A percentile compares a stretch with the other conserved stretches of the same genome.
phyloP scores from a whole-genome alignment of 1,139 yeast genomes.

The Sugiyamaella pinicola region DNA sequence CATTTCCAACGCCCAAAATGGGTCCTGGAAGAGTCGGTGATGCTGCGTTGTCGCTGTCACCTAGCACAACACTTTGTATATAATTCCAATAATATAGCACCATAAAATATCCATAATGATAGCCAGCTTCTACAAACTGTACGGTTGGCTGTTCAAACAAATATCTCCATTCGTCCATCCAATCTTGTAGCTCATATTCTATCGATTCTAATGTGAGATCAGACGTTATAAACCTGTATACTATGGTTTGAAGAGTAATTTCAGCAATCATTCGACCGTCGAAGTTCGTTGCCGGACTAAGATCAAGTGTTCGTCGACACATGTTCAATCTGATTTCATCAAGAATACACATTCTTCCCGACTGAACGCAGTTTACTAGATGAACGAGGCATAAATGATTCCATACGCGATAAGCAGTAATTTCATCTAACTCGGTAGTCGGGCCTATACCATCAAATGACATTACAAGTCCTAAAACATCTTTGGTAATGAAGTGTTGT shows the following conservation, averaged over 20 bases:
- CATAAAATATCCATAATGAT: conserved; percentile 63
- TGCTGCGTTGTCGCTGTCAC: conserved; percentile 2
- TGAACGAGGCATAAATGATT: conserved; percentile 75
- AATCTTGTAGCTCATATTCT: conserved; percentile 49
- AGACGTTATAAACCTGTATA: conserved; percentile 63
- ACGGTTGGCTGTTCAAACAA: conserved; percentile 67
- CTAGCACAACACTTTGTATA: conserved; percentile 18
- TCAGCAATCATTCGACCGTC: conserved; percentile 86
- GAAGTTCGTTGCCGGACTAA: conserved; percentile 70
- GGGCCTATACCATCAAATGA: conserved; percentile 42
- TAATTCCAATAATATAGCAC: conserved; percentile 47
- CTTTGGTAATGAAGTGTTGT: conserved; percentile 57
- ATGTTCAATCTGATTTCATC: conserved; percentile 66
- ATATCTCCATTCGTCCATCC: conserved; percentile 76
- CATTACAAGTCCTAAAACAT: conserved; percentile 43
- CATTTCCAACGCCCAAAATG: conserved; percentile 18
- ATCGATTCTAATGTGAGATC: conserved; percentile 39
- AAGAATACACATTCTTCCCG: conserved; percentile 74
- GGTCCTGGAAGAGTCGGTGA: conserved; percentile 2
- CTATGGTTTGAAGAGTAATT: conserved; percentile 61
- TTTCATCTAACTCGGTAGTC: conserved; percentile 52
- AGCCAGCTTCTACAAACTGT: conserved; percentile 76
- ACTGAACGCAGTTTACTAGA: conserved; percentile 64
- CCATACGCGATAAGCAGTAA: conserved; percentile 63
- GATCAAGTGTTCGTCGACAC: conserved; percentile 61